Evolutionary conservation across 208 protist species (phyloP).

Genomic region (Leishmania turanica): DNA sequence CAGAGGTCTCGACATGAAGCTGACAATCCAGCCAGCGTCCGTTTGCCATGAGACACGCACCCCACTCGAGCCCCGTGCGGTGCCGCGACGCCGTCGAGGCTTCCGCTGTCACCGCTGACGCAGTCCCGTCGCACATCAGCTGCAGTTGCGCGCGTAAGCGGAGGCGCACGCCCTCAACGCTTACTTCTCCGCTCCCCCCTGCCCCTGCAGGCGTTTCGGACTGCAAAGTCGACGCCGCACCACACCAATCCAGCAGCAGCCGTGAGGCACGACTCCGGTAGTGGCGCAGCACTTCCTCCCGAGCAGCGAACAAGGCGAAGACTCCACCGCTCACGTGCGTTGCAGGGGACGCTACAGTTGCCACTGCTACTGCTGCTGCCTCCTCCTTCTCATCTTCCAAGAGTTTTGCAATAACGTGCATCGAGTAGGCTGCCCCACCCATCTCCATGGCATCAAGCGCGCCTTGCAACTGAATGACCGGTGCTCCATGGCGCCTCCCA

Average conservation of each 20-base stretch:
- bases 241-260: constrained; percentile 7
- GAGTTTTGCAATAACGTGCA: neutral
- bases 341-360: neutral
- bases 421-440: constrained; percentile 6
- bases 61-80: constrained; percentile 7
- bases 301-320: neutral
- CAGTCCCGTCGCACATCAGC: constrained; percentile 1
- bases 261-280: constrained; percentile 2
- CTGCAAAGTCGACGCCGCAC: neutral
- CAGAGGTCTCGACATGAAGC: neutral
- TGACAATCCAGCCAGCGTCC: constrained; percentile 10
- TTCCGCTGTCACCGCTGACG: neutral
- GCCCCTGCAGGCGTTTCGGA: neutral
- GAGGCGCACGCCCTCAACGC: neutral
- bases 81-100: neutral
- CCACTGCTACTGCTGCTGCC: neutral
- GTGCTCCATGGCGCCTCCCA: neutral
- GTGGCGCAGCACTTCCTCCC: constrained; percentile 11
- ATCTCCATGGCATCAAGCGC: constrained; percentile 5
- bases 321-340: neutral
- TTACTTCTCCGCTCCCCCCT: neutral
- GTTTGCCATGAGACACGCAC: constrained; percentile 1
- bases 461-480: neutral
- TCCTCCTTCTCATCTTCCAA: neutral
- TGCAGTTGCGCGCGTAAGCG: constrained; percentile 6